Conservation (phyloP, 805 yeast species). For the Barnettozyma salicaria region DNA sequence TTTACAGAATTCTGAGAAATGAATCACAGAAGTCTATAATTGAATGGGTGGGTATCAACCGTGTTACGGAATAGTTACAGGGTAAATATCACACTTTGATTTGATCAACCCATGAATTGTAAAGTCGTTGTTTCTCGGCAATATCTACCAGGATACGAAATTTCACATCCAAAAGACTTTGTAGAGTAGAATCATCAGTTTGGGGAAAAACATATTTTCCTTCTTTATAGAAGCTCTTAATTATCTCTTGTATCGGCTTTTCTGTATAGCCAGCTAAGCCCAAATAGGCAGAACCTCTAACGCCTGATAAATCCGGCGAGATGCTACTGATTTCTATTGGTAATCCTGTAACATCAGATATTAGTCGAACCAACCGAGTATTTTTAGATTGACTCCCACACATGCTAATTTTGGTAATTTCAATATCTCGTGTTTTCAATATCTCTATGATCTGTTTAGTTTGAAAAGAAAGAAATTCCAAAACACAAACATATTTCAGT, state of each 20-base stretch:
- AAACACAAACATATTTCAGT: slow-evolving; percentile 37
- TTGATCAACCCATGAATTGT: slow-evolving; percentile 23
- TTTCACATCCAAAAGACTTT: slow-evolving; percentile 21
- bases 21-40: slow-evolving; percentile 78
- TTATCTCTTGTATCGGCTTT: slow-evolving; percentile 12
- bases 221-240: slow-evolving; percentile 9
- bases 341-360: slow-evolving; percentile 24
- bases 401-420: slow-evolving; percentile 29
- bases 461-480: slow-evolving; percentile 51
- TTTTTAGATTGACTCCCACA: slow-evolving; percentile 53
- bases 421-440: slow-evolving; percentile 26
- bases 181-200: slow-evolving; percentile 7
- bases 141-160: slow-evolving; percentile 29
- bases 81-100: not conserved
- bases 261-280: slow-evolving; percentile 15
- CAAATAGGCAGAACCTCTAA: slow-evolving; percentile 26
- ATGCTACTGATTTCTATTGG: slow-evolving; percentile 18
- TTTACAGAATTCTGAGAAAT: slow-evolving; percentile 75
- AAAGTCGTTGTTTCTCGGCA: slow-evolving; percentile 31
- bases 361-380: slow-evolving; percentile 31
- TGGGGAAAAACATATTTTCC: not conserved
- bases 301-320: slow-evolving; percentile 25
- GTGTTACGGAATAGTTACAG: slow-evolving; percentile 25
- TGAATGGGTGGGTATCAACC: slow-evolving; percentile 44
- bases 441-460: slow-evolving; percentile 35